Evolutionary conservation across 2,329 filamentous ascomycete species (phyloP).

Genomic region (Talaromyces sp.): DNA sequence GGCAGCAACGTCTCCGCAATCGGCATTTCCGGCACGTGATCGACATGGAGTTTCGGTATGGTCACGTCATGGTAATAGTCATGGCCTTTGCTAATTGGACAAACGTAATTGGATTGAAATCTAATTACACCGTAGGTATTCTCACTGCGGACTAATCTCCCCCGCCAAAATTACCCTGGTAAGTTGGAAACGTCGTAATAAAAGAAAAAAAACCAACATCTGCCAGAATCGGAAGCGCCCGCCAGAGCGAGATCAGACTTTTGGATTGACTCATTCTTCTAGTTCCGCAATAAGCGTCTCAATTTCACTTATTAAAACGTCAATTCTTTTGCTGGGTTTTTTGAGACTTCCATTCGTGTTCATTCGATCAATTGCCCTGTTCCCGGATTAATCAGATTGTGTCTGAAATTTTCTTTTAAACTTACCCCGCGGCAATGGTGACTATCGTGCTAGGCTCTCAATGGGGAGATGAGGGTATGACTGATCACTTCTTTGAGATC

Average conservation of each 20-base stretch:
- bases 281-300: background rate
- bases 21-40: background rate
- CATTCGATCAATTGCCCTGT: background rate
- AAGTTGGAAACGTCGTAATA: background rate
- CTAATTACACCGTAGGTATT: too few relatives aligned
- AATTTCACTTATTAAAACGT: background rate
- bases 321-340: background rate
- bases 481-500: background rate
- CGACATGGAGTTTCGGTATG: background rate
- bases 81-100: background rate
- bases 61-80: constrained; percentile 5
- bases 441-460: constrained; percentile 47
- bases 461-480: constrained; percentile 48
- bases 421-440: constrained; percentile 27
- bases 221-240: constrained; percentile 6
- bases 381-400: background rate
- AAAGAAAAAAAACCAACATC: background rate
- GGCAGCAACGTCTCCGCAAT: background rate
- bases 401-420: background rate
- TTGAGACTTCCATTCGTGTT: background rate
- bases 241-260: background rate
- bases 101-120: background rate
- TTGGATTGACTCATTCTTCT: background rate
- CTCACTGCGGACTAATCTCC: background rate
- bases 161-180: constrained; percentile 2